These are phyloP conservation scores for Rhynchosporium agropyri DNA, from an alignment of 2,329 filamentous ascomycete genomes.

Conservation along the genomic window DNA sequence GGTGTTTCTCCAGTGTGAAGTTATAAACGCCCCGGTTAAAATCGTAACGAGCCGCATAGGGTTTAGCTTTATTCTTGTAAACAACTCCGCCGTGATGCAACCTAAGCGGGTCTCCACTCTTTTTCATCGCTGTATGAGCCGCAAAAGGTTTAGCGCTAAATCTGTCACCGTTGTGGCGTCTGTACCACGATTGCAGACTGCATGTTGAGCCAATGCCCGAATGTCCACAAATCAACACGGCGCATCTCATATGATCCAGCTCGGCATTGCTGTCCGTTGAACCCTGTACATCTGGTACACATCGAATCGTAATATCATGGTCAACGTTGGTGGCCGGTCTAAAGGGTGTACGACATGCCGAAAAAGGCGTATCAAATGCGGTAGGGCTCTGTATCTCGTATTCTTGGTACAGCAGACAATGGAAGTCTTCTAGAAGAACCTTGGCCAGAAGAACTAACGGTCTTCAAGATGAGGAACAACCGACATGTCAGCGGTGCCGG, in stretches of 20 bases:
- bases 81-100: neutral
- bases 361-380: slow-evolving; percentile 41
- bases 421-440: neutral
- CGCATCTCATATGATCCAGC: neutral
- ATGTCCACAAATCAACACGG: neutral
- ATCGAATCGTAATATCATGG: slow-evolving; percentile 34
- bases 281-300: neutral
- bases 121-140: slow-evolving; percentile 37
- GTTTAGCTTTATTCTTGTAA: neutral
- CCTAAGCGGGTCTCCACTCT: neutral
- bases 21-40: no score
- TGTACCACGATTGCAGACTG: neutral
- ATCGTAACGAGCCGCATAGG: slow-evolving; percentile 2
- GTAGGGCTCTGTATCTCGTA: slow-evolving; percentile 30
- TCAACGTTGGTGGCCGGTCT: slow-evolving; percentile 41
- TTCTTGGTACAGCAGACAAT: neutral
- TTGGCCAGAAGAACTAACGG: slow-evolving; percentile 20
- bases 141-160: slow-evolving; percentile 34
- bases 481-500: slow-evolving; percentile 38
- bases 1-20: no score
- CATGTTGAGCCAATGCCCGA: neutral
- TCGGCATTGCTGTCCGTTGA: neutral
- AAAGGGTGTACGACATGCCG: slow-evolving; percentile 43
- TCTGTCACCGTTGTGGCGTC: neutral
- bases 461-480: slow-evolving; percentile 37